These are phyloP conservation scores for Schizosaccharomyces octosporus DNA, from an alignment of 805 yeast species.

Conservation along the genomic window DNA sequence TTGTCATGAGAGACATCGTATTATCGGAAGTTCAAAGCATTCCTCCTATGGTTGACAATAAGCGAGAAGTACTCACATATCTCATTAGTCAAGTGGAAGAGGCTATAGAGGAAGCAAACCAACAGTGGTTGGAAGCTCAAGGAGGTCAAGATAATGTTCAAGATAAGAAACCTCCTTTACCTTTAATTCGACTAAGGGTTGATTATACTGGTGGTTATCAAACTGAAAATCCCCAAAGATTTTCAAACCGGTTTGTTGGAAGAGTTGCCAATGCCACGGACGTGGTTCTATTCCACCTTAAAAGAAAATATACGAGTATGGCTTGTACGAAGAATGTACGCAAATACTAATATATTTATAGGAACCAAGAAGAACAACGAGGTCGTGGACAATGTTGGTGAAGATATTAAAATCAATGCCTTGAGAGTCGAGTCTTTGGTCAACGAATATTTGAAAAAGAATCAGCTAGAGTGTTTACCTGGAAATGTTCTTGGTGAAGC, in stretches of 20 bases:
- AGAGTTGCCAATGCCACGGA: slow-evolving; percentile 77
- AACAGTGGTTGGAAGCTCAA: slow-evolving; percentile 20
- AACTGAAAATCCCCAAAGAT: slow-evolving; percentile 71
- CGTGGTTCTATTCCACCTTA: slow-evolving; percentile 45
- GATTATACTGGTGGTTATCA: slow-evolving; percentile 81
- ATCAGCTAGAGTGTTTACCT: slow-evolving; percentile 44
- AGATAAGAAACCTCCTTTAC: slow-evolving; percentile 35
- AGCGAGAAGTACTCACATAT: slow-evolving; percentile 33
- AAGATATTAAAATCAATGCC: slow-evolving; percentile 16
- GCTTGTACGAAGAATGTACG: neutral
- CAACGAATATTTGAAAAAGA: slow-evolving; percentile 32
- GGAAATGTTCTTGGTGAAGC: slow-evolving; percentile 55
- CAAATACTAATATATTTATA: neutral
- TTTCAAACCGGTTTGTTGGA: slow-evolving; percentile 77
- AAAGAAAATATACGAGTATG: slow-evolving; percentile 7
- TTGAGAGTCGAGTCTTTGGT: slow-evolving; percentile 39
- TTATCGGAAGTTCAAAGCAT: slow-evolving; percentile 29
- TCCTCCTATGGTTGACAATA: slow-evolving; percentile 35
- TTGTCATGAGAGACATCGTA: slow-evolving; percentile 41
- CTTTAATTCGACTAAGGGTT: slow-evolving; percentile 49
- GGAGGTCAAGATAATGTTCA: slow-evolving; percentile 7
- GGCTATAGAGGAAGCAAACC: slow-evolving; percentile 35
- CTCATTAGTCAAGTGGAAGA: slow-evolving; percentile 39
- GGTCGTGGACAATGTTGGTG: slow-evolving; percentile 6
- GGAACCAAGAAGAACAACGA: slow-evolving; percentile 2